phyloP scores from a whole-genome alignment of 257 asterid genomes.

The Fraxinus pennsylvanica region DNA sequence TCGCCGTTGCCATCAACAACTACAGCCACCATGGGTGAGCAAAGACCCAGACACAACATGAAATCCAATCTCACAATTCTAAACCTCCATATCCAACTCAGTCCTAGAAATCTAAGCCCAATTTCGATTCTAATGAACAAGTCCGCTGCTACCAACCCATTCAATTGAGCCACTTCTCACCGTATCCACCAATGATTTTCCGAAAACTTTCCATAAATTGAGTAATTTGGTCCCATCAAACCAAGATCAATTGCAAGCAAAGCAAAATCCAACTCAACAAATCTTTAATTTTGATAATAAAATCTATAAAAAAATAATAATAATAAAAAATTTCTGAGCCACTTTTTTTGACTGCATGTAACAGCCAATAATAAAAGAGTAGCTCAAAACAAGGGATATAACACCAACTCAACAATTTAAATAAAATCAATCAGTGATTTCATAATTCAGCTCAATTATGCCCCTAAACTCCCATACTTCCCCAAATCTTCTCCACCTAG shows the following conservation, averaged over 20 bases:
- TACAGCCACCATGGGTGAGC: too few species aligned
- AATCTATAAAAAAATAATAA: not conserved
- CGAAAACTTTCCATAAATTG: conserved; percentile 31
- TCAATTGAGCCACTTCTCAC: conserved; percentile 67
- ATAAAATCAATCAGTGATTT: not conserved
- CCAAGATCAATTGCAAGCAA: conserved; percentile 46
- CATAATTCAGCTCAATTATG: conserved; percentile 5
- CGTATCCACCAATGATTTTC: conserved; percentile 10
- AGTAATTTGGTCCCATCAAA: conserved; percentile 44
- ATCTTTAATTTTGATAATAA: not conserved
- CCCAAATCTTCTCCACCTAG: conserved; percentile 47
- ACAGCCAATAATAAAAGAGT: not conserved
- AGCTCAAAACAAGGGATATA: conserved; percentile 2
- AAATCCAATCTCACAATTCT: too few species aligned
- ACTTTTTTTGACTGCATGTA: not conserved
- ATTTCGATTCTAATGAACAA: too few species aligned
- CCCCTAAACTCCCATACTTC: conserved; percentile 30
- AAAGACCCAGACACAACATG: too few species aligned
- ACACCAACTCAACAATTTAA: not conserved
- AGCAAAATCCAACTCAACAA: conserved; percentile 40
- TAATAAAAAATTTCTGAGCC: not conserved
- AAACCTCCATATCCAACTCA: too few species aligned
- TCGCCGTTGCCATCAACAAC: too few species aligned
- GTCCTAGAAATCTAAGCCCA: too few species aligned
- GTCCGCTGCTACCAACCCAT: too few species aligned